Conservation (phyloP, 78 protist species). For the Chrysochromulina tobinii region DNA sequence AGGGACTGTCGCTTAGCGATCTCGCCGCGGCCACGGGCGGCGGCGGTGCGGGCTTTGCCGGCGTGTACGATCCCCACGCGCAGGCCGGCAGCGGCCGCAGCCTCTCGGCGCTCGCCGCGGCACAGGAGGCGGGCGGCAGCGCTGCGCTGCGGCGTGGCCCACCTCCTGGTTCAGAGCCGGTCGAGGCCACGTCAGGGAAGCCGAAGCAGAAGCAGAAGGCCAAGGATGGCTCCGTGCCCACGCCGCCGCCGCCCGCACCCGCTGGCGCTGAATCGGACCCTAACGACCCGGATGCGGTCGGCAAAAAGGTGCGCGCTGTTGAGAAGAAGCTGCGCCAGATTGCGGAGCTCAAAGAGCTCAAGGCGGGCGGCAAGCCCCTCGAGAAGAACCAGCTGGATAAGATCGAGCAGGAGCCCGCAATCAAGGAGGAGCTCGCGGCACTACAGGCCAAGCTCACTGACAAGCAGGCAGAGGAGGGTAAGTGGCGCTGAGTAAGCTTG, state of each 20-base stretch:
- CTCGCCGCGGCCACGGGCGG: background rate
- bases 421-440: background rate
- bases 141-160: background rate
- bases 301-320: background rate
- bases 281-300: no score
- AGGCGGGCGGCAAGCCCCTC: background rate
- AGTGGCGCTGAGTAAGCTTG: background rate
- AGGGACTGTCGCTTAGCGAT: background rate
- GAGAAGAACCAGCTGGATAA: constrained; percentile 32
- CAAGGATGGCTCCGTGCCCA: no score
- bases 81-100: background rate
- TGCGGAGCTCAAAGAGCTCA: constrained; percentile 12
- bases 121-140: background rate
- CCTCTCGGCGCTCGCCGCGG: background rate
- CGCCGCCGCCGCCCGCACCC: no score
- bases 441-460: background rate
- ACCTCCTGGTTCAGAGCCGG: background rate
- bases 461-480: background rate
- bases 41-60: background rate
- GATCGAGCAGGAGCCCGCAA: background rate
- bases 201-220: no score
- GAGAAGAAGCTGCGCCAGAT: constrained; percentile 21
- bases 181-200: background rate
- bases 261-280: no score
- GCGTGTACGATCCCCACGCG: no score